A percentile compares a stretch with the other conserved stretches of the same genome.
Conservation (phyloP, 331 rosid genomes). For the Malus hybrid region DNA sequence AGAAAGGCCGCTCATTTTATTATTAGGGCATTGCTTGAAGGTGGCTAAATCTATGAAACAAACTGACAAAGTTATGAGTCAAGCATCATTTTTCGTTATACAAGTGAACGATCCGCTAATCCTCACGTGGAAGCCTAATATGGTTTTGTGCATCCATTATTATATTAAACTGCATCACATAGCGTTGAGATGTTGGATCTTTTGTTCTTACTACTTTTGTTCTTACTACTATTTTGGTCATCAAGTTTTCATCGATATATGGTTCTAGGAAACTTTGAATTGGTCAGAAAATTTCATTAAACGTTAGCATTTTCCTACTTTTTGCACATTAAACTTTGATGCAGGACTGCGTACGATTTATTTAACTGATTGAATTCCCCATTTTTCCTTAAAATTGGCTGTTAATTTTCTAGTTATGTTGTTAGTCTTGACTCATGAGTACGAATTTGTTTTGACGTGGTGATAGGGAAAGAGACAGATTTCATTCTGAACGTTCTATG, state of each 20-base stretch:
- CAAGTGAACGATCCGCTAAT: background rate
- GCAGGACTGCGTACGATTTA: too few relatives aligned
- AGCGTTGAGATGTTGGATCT: background rate
- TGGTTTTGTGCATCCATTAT: background rate
- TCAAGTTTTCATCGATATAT: background rate
- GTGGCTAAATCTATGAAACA: conserved; percentile 4
- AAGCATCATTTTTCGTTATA: background rate
- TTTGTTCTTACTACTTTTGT: background rate
- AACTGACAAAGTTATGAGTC: background rate
- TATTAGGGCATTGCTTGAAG: background rate
- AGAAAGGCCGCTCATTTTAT: background rate
- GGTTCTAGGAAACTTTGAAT: background rate
- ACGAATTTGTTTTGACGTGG: background rate
- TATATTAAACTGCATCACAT: background rate
- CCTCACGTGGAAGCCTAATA: background rate
- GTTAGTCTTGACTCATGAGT: background rate
- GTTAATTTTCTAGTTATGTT: background rate
- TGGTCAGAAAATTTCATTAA: too few relatives aligned
- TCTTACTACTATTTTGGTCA: background rate
- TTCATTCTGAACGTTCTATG: background rate
- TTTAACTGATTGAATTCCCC: too few relatives aligned
- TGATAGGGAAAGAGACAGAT: background rate
- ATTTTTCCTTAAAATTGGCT: too few relatives aligned
- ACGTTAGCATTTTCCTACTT: too few relatives aligned
- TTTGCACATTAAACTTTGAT: too few relatives aligned